Conservation (phyloP, 352 stramenopile species). For the Discostella stelligera region DNA sequence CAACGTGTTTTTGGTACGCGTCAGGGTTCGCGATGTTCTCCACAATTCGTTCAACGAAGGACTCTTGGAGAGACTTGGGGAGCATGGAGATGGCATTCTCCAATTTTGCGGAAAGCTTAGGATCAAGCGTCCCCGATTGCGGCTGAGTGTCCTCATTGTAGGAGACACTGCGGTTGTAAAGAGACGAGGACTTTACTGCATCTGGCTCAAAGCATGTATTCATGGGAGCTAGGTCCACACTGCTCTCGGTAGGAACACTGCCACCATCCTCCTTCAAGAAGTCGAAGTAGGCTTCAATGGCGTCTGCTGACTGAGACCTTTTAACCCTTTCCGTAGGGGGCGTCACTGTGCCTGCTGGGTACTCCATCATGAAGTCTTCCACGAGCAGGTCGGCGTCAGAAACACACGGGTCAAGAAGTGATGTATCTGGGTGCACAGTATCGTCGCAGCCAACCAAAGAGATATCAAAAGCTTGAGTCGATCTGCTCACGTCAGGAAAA, state of each 20-base stretch:
- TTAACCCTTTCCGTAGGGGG: slow-evolving; percentile 6
- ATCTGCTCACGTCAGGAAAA: neutral
- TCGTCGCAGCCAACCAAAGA: slow-evolving; percentile 30
- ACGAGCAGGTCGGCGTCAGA: slow-evolving; percentile 44
- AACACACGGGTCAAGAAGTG: slow-evolving; percentile 36
- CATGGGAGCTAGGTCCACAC: slow-evolving; percentile 4
- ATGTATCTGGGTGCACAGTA: slow-evolving; percentile 20
- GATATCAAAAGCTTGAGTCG: slow-evolving; percentile 11
- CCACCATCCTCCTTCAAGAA: slow-evolving; percentile 36
- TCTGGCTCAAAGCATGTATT: slow-evolving; percentile 16
- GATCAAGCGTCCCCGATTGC: slow-evolving; percentile 24
- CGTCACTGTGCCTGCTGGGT: slow-evolving; percentile 9
- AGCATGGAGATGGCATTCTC: slow-evolving; percentile 51
- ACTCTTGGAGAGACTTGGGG: slow-evolving; percentile 52
- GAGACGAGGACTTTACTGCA: slow-evolving; percentile 22
- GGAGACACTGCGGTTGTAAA: slow-evolving; percentile 25
- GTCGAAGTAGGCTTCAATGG: slow-evolving; percentile 47
- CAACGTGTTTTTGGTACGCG: slow-evolving; percentile 50
- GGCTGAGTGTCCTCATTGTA: slow-evolving; percentile 12
- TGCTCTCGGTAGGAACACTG: neutral
- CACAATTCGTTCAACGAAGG: slow-evolving; percentile 66
- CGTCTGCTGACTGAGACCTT: slow-evolving; percentile 32
- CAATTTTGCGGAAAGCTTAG: slow-evolving; percentile 51
- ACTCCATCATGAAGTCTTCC: slow-evolving; percentile 38
- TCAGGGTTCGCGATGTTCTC: slow-evolving; percentile 49